Base-by-base conservation (phyloP, 225 moss, liverwort and hornwort genomes). In the Rhytidiadelphus loreus region DNA sequence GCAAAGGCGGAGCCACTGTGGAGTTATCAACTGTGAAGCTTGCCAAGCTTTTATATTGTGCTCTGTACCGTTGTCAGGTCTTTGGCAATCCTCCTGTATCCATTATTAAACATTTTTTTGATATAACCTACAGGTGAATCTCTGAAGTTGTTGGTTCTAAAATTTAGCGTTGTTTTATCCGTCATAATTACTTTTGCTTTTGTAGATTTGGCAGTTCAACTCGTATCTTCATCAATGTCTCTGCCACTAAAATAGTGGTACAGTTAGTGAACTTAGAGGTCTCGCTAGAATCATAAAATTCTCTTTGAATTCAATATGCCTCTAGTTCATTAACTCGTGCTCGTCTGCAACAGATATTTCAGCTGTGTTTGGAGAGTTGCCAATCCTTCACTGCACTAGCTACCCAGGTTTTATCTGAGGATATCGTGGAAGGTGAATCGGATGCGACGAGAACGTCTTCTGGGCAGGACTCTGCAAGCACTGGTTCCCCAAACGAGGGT, bases 1-100 rank as follows among this genome's bases (percentile, higher is more conserved):
- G 96, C 91, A 94, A 96, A 94, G 97, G 96, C 64, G 95, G 92
- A 88, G 95, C 91, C 80, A 94, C 95, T 9, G 90, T 97, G 53
- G 97, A 96, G 87, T 88, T 97, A 74, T 91, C 95, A 65, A 95
- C 97, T 85, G 96, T 97, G 90, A 96, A 96, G 89, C 94, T 97
- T 80, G 93, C 97, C 66, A 97, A 96, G 90, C 96, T 97, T 76
- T 93, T 97, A n/a, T 97, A 97, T 79, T 95, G 93, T 89, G 94
- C 96, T 79, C 91, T 97, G 61, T 96, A 95, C 93, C 96, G 96
- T 62, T 95, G 95, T 88, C 95, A 96, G 93, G 97, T 96, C 57
- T 70, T 68, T 77, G 37, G 44, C 86, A 75, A 84, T 69, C 76
- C 86, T 75, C 86, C 68, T n/a, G 29, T 37, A 84, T 62, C 46